Evolutionary conservation across 345 rosid genomes (phyloP).

Genomic region (sweet orange (Citrus sinensis)): DNA sequence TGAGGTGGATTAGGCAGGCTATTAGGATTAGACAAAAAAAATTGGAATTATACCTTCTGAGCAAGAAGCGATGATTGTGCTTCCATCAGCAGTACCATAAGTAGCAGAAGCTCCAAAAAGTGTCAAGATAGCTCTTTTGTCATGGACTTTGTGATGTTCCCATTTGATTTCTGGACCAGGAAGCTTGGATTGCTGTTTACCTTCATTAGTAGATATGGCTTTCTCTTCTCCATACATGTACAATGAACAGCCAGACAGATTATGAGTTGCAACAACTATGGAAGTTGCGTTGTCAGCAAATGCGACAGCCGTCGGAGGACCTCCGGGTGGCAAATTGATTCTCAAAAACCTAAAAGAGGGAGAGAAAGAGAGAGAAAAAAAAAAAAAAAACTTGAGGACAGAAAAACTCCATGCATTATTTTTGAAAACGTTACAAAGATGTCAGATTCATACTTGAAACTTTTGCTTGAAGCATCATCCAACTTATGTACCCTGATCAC

Average conservation of each 20-base stretch:
- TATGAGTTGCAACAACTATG: slow-evolving; percentile 68
- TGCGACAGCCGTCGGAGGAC: slow-evolving; percentile 75
- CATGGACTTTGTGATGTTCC: slow-evolving; percentile 81
- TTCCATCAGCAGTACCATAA: slow-evolving; percentile 89
- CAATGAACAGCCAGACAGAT: slow-evolving; percentile 60
- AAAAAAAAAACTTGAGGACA: slow-evolving; percentile 4
- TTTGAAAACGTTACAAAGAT: neutral
- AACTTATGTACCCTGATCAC: slow-evolving; percentile 78
- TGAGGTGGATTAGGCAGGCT: neutral
- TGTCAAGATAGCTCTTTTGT: slow-evolving; percentile 51
- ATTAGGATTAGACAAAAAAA: neutral
- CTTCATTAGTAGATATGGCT: slow-evolving; percentile 38
- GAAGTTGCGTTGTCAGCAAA: slow-evolving; percentile 81
- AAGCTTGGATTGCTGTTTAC: slow-evolving; percentile 69
- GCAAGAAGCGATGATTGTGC: slow-evolving; percentile 76
- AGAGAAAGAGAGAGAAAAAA: neutral
- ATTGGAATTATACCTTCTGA: slow-evolving; percentile 63
- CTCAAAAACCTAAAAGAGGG: slow-evolving; percentile 55
- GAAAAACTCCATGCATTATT: neutral
- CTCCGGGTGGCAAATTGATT: slow-evolving; percentile 83
- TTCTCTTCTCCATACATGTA: slow-evolving; percentile 92
- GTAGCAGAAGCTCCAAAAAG: slow-evolving; percentile 71
- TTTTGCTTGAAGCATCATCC: slow-evolving; percentile 93
- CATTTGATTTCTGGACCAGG: slow-evolving; percentile 87
- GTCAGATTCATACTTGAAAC: slow-evolving; percentile 68